A percentile compares a stretch with the other conserved stretches of the same genome.
Conservation (phyloP, 805 yeast species). For the Priceomyces fermenticarens region DNA sequence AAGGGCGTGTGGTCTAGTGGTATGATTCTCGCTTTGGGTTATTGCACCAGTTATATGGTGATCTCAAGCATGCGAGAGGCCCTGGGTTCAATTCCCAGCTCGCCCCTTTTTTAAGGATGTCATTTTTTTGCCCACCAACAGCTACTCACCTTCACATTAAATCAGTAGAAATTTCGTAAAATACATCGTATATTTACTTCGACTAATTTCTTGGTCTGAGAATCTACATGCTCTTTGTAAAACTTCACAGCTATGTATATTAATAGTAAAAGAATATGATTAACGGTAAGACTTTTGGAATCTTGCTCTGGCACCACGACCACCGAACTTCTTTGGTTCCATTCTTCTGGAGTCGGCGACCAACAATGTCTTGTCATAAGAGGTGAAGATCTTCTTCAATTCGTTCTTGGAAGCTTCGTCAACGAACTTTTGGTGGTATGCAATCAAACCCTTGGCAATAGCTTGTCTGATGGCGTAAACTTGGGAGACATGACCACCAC, state of each 20-base stretch:
- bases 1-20: constrained; percentile 38
- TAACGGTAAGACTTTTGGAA: constrained; percentile 99
- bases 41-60: constrained; percentile 6
- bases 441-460: constrained; percentile 98
- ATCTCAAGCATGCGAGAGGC: constrained; percentile 48
- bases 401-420: constrained; percentile 99
- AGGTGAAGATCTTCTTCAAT: constrained; percentile 94
- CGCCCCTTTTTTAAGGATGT: constrained; percentile 27
- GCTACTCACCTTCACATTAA: too few relatives aligned
- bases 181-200: not conserved
- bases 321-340: constrained; percentile 99
- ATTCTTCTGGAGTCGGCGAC: constrained; percentile 99
- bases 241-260: constrained; percentile 6
- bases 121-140: constrained; percentile 3
- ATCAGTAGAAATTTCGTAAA: too few relatives aligned
- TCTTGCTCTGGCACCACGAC: constrained; percentile 99
- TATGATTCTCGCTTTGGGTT: constrained; percentile 37
- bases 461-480: constrained; percentile 99
- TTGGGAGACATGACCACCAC: constrained; percentile 99
- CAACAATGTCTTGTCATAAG: constrained; percentile 99
- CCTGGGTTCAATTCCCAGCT: constrained; percentile 62
- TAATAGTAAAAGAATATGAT: constrained; percentile 16
- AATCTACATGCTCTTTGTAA: not conserved
- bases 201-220: not conserved
- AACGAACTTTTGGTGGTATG: constrained; percentile 98